Evolutionary conservation across 2,329 filamentous ascomycete species (phyloP).

Genomic region (Pseudodiploospora longispora): DNA sequence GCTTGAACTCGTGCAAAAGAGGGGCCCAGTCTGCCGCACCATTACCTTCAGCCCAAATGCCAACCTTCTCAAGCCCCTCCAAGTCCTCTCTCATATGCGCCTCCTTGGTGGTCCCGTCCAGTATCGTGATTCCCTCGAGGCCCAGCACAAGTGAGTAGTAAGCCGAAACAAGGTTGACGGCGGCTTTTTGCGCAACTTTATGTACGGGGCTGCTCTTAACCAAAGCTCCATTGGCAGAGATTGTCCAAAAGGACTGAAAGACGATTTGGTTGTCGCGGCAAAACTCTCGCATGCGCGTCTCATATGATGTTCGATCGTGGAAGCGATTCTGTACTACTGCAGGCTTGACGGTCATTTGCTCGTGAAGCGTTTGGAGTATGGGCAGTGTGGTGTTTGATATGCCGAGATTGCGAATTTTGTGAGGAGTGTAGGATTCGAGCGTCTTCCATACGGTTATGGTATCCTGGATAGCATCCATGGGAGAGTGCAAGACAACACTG

Average conservation of each 20-base stretch:
- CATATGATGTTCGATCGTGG: constrained; percentile 49
- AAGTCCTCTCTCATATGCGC: constrained; percentile 43
- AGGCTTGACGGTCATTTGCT: constrained; percentile 31
- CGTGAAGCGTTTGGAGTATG: constrained; percentile 45
- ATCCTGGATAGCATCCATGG: constrained; percentile 32
- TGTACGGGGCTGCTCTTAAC: constrained; percentile 37
- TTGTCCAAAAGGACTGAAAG: constrained; percentile 49
- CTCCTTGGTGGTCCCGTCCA: constrained; percentile 39
- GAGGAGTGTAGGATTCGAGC: constrained; percentile 59
- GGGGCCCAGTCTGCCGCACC: constrained; percentile 39
- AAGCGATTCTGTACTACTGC: constrained; percentile 72
- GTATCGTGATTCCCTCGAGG: constrained; percentile 31
- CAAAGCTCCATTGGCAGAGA: constrained; percentile 38
- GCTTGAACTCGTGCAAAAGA: constrained; percentile 40
- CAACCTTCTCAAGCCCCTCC: constrained; percentile 32
- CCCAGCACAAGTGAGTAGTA: constrained; percentile 43
- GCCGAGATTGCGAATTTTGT: constrained; percentile 57
- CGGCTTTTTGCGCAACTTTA: constrained; percentile 34
- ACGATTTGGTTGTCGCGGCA: constrained; percentile 33
- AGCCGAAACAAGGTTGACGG: constrained; percentile 31
- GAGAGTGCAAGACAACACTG: constrained; percentile 67
- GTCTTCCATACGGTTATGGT: constrained; percentile 58
- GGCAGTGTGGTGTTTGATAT: constrained; percentile 65
- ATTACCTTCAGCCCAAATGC: constrained; percentile 34
- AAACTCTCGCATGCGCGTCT: constrained; percentile 48